A percentile compares a stretch with the other conserved stretches of the same genome.
phyloP scores from a whole-genome alignment of 768 basidiomycete species.

The Amanita thiersii region DNA sequence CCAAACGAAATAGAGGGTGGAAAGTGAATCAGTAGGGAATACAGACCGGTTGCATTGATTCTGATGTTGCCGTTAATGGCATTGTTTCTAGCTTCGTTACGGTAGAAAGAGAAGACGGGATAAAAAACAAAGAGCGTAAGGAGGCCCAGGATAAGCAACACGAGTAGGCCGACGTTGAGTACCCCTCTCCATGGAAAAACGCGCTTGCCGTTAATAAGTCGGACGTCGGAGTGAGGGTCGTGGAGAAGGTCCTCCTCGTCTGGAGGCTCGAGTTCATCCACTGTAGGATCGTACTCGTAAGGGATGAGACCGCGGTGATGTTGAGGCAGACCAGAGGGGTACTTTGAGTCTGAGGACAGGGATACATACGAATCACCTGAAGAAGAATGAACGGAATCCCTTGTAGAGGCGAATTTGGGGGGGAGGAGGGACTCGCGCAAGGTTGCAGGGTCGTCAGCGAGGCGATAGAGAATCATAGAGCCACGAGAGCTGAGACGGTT shows the following conservation, averaged over 20 bases:
- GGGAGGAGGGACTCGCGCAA: conserved; percentile 25
- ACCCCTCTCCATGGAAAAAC: conserved; percentile 40
- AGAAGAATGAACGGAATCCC: conserved; percentile 24
- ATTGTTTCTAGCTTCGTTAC: conserved; percentile 24
- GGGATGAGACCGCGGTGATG: conserved; percentile 41
- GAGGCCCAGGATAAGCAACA: conserved; percentile 52
- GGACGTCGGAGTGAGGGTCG: conserved; percentile 36
- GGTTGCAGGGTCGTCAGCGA: conserved; percentile 32
- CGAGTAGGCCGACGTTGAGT: conserved; percentile 62
- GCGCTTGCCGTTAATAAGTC: conserved; percentile 16
- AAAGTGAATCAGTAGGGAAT: conserved; percentile 6
- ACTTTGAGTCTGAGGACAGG: conserved; percentile 57
- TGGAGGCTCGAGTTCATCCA: conserved; percentile 43
- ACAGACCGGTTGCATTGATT: conserved; percentile 47
- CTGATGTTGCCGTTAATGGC: conserved; percentile 55
- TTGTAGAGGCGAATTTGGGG: conserved; percentile 17
- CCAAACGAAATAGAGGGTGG: background rate
- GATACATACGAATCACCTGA: conserved; percentile 38
- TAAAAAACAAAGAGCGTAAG: conserved; percentile 76
- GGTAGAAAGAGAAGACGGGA: conserved; percentile 55
- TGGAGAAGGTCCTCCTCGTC: conserved; percentile 78
- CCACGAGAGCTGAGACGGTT: conserved; percentile 24
- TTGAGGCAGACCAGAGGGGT: conserved; percentile 32
- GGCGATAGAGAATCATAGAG: conserved; percentile 63
- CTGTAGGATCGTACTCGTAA: conserved; percentile 62